Conservation (phyloP, 176 grass and related monocot species). For the Juncus inflexus region DNA sequence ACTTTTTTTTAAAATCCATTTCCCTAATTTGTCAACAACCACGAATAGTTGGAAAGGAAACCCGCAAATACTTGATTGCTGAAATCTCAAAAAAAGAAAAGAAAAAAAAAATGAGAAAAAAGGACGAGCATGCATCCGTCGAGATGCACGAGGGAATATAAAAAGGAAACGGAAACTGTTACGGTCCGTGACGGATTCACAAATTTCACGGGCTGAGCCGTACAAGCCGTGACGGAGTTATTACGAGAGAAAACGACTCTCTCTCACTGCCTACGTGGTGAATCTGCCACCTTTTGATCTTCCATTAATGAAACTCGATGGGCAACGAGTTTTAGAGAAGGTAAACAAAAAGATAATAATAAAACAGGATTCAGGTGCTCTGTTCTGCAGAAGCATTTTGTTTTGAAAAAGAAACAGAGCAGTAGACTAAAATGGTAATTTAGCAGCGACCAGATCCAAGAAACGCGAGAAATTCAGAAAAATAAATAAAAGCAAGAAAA, state of each 20-base stretch:
- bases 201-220: background rate
- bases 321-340: background rate
- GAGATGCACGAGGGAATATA: conserved; percentile 3
- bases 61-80: background rate
- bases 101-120: background rate
- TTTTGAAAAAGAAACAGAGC: background rate
- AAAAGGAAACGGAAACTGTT: conserved; percentile 9
- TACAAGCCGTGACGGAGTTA: conserved; percentile 11
- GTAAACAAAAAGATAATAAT: conserved; percentile 2
- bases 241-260: background rate
- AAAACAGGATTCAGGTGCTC: background rate
- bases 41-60: conserved; percentile 2
- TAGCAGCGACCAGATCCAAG: conserved; percentile 48
- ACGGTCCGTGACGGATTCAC: conserved; percentile 15
- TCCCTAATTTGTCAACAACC: background rate
- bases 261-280: background rate
- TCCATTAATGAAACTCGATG: background rate
- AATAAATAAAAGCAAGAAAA: background rate
- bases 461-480: conserved; percentile 9
- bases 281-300: background rate
- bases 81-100: conserved; percentile 9
- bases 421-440: conserved; percentile 20
- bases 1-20: background rate
- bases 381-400: no score
- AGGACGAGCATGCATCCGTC: conserved; percentile 11